phyloP scores from a whole-genome alignment of 441 rosid species.

The Cnidoscolus chayamansa region DNA sequence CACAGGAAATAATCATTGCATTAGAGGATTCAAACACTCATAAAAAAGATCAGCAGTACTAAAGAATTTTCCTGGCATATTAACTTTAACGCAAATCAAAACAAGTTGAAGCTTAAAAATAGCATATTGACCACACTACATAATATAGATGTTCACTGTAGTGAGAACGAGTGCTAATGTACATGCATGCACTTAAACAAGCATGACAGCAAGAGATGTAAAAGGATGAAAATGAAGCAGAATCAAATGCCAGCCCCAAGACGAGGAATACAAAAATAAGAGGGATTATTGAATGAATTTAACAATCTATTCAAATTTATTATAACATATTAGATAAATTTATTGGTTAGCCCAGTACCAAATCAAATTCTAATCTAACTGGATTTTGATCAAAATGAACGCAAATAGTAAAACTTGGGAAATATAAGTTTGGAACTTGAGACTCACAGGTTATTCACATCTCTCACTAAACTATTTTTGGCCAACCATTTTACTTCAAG shows the following conservation, averaged over 20 bases:
- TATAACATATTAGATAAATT: neutral
- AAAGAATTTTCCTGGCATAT: neutral
- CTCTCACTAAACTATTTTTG: neutral
- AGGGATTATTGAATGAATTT: neutral
- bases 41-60: neutral
- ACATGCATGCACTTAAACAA: neutral
- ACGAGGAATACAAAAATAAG: neutral
- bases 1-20: conserved; percentile 26
- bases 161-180: neutral
- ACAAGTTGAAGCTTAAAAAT: neutral
- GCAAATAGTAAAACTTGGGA: neutral
- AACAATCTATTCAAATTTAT: neutral
- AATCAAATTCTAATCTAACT: neutral
- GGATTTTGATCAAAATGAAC: neutral
- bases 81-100: too few relatives aligned
- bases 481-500: neutral
- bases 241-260: neutral
- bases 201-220: neutral
- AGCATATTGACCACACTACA: neutral
- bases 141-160: too few relatives aligned
- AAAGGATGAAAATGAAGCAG: neutral
- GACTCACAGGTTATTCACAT: neutral
- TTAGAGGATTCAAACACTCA: neutral
- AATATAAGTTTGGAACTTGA: neutral
- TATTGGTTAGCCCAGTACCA: neutral